Evolutionary conservation across 2,329 filamentous ascomycete species (phyloP).

Genomic region (Exophiala spinifera): DNA sequence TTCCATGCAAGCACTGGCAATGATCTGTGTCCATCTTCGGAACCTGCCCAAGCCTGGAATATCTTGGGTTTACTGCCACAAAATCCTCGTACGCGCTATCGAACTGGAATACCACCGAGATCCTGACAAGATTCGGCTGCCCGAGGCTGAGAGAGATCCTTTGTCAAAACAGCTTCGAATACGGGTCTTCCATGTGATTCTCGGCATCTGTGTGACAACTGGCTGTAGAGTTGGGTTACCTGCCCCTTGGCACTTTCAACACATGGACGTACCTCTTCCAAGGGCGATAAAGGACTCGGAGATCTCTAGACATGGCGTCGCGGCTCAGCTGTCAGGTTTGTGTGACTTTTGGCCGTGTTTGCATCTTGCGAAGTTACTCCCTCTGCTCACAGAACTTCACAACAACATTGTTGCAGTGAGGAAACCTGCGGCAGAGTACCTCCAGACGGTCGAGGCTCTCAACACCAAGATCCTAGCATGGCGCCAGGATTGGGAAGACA

Average conservation of each 20-base stretch:
- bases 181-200: constrained; percentile 71
- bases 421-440: constrained; percentile 61
- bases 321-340: constrained; percentile 52
- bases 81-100: constrained; percentile 65
- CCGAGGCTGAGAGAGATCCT: constrained; percentile 42
- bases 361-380: constrained; percentile 61
- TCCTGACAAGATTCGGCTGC: constrained; percentile 55
- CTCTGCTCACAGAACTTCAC: constrained; percentile 70
- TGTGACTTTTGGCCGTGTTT: constrained; percentile 68
- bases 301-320: constrained; percentile 63
- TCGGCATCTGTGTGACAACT: constrained; percentile 65
- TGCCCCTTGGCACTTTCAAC: constrained; percentile 66
- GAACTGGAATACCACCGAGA: constrained; percentile 74
- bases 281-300: constrained; percentile 68
- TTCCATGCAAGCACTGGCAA: constrained; percentile 68
- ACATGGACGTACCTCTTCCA: constrained; percentile 73
- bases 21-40: constrained; percentile 70
- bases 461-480: constrained; percentile 64
- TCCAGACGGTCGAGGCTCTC: constrained; percentile 60
- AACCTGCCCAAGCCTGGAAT: constrained; percentile 77
- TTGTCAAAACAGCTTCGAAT: constrained; percentile 74
- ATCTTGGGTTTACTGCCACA: constrained; percentile 64
- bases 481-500: constrained; percentile 61
- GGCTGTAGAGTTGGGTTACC: constrained; percentile 74
- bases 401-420: constrained; percentile 71